phyloP scores from a whole-genome alignment of 2,329 filamentous ascomycete species.

The Fusarium nodosum region DNA sequence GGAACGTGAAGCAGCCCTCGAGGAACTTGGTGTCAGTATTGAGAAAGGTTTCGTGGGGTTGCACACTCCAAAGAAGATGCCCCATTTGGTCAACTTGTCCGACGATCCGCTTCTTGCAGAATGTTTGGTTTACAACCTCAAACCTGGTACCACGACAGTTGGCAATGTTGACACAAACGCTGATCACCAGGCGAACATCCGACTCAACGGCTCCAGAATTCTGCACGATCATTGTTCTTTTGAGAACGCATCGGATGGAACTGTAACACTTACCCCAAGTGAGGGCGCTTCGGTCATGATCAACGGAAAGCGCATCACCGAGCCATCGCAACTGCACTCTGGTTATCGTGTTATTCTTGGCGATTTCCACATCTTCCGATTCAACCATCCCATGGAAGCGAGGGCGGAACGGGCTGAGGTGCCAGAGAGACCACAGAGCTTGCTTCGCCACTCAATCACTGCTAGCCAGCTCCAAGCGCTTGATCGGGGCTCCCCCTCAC shows the following conservation, averaged over 20 bases:
- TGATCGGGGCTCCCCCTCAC: conserved; percentile 68
- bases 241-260: conserved; percentile 87
- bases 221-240: conserved; percentile 93
- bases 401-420: conserved; percentile 89
- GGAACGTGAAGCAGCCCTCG: conserved; percentile 92
- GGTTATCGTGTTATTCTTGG: conserved; percentile 96
- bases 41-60: conserved; percentile 97
- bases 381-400: conserved; percentile 97
- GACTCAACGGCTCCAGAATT: conserved; percentile 93
- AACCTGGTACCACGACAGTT: conserved; percentile 93
- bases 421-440: conserved; percentile 70
- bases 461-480: conserved; percentile 72
- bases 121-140: conserved; percentile 97
- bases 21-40: conserved; percentile 98
- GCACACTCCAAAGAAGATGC: conserved; percentile 98
- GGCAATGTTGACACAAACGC: conserved; percentile 91
- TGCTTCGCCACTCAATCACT: conserved; percentile 85
- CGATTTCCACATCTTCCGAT: conserved; percentile 98
- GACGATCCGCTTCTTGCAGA: conserved; percentile 93
- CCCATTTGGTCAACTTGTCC: conserved; percentile 97
- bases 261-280: conserved; percentile 89
- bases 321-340: conserved; percentile 86
- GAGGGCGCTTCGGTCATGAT: conserved; percentile 99
- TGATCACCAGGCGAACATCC: conserved; percentile 83
- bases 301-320: conserved; percentile 90